Percentiles rank a stretch among this genome's conserved stretches.
Conservation (phyloP, 1,284 basidiomycete genomes). For the Sanghuangporus weigelae region DNA sequence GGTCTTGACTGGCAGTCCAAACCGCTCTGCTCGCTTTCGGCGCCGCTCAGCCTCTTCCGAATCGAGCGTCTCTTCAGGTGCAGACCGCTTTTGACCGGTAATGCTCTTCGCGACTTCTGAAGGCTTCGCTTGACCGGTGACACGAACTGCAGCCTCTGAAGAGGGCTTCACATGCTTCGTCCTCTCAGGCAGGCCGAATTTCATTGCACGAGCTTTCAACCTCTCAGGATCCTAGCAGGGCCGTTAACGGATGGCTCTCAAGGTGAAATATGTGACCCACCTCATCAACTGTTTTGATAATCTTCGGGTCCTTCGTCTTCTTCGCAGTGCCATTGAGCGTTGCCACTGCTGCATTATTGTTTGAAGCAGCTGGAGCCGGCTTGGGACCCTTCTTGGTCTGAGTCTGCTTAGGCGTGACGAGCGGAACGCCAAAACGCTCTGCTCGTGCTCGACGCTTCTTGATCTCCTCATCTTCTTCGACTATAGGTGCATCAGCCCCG, state of each 20-base stretch:
- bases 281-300: neutral
- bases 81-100: constrained; percentile 36
- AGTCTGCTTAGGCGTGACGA: constrained; percentile 38
- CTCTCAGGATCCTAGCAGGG: constrained; percentile 40
- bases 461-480: constrained; percentile 40
- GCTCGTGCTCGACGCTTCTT: constrained; percentile 59
- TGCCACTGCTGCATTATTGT: neutral
- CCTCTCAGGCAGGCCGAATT: constrained; percentile 39
- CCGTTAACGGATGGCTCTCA: constrained; percentile 17
- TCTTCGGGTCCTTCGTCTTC: neutral
- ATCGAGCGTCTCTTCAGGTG: constrained; percentile 41
- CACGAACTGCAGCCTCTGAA: constrained; percentile 2
- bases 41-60: constrained; percentile 52
- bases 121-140: neutral
- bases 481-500: constrained; percentile 9
- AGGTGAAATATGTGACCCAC: constrained; percentile 23
- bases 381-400: neutral
- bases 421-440: constrained; percentile 61
- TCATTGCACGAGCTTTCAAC: constrained; percentile 42
- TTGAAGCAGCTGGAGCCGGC: neutral
- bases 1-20: constrained; percentile 29
- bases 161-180: constrained; percentile 13
- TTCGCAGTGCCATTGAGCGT: neutral
- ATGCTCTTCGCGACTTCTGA: neutral
- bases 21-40: constrained; percentile 59